Percentiles rank a stretch among this genome's conserved stretches.
Evolutionary conservation across 1,139 yeast species (phyloP).

Genomic region (Scheffersomyces illinoinensis): DNA sequence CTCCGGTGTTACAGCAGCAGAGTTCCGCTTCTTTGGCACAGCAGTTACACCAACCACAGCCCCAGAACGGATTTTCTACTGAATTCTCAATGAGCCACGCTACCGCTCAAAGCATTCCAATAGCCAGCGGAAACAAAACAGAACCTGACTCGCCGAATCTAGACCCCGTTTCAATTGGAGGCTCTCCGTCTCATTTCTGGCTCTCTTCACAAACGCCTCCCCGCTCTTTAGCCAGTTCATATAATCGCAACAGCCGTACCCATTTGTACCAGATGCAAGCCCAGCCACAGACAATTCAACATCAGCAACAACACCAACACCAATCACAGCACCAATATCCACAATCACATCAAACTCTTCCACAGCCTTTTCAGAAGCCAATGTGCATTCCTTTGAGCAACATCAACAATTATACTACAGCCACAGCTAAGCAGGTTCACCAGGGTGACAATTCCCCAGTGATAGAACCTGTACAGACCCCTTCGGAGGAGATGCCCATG

Average conservation of each 20-base stretch:
- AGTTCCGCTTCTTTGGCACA: neutral
- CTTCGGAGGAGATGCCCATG: conserved; percentile 48
- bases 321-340: conserved; percentile 1
- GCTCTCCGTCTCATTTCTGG: conserved; percentile 59
- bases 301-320: conserved; percentile 7
- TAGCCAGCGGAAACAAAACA: conserved; percentile 13
- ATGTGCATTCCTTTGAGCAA: conserved; percentile 6
- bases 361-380: conserved; percentile 2
- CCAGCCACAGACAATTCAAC: conserved; percentile 4
- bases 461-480: conserved; percentile 46
- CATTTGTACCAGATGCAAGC: conserved; percentile 19
- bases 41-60: neutral
- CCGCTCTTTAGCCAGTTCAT: conserved; percentile 25
- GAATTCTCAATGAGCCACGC: conserved; percentile 13
- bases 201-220: conserved; percentile 57
- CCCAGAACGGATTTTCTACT: conserved; percentile 1
- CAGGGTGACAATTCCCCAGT: conserved; percentile 37
- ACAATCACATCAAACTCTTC: conserved; percentile 3
- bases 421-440: conserved; percentile 7
- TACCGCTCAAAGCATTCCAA: conserved; percentile 31
- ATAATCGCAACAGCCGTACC: conserved; percentile 16
- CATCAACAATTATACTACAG: conserved; percentile 10
- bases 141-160: conserved; percentile 55
- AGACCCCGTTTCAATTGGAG: conserved; percentile 53
- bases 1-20: conserved; percentile 15